Conservation (phyloP, 179 eudicot species). For the Heliamphora pulchella region DNA sequence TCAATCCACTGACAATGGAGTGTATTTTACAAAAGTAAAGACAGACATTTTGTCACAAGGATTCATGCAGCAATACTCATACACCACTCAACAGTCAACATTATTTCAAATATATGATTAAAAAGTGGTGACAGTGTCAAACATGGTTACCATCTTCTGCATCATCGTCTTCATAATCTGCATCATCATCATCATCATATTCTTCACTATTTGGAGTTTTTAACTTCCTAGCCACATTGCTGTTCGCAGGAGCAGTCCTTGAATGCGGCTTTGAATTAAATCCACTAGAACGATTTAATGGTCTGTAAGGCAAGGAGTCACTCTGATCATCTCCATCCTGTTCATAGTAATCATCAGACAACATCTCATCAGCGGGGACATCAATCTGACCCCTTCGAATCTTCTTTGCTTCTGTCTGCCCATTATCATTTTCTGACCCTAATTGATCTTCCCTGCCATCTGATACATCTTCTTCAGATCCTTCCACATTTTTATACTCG, state of each 20-base stretch:
- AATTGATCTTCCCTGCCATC: slow-evolving; percentile 44
- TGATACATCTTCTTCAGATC: slow-evolving; percentile 55
- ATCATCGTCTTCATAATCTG: slow-evolving; percentile 52
- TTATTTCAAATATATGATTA: background rate
- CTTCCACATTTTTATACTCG: slow-evolving; percentile 58
- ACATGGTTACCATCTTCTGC: slow-evolving; percentile 54
- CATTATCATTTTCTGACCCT: slow-evolving; percentile 44
- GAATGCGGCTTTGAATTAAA: slow-evolving; percentile 40
- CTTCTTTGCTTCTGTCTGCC: slow-evolving; percentile 40
- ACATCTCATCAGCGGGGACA: slow-evolving; percentile 76
- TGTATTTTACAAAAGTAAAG: background rate
- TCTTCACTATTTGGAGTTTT: slow-evolving; percentile 23
- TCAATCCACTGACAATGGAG: slow-evolving; percentile 8
- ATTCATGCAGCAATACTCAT: background rate
- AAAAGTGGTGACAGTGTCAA: background rate
- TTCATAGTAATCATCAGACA: slow-evolving; percentile 96
- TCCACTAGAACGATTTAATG: slow-evolving; percentile 26
- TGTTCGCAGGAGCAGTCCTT: slow-evolving; percentile 30
- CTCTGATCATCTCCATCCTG: slow-evolving; percentile 85
- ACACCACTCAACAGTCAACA: background rate
- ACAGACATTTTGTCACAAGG: background rate
- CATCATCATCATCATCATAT: slow-evolving; percentile 40
- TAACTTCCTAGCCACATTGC: slow-evolving; percentile 31
- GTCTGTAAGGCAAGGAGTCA: slow-evolving; percentile 50
- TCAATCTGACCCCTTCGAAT: slow-evolving; percentile 26